Evolutionary conservation across 2,329 filamentous ascomycete species (phyloP).

Genomic region (Fusarium tanahbumbuense): DNA sequence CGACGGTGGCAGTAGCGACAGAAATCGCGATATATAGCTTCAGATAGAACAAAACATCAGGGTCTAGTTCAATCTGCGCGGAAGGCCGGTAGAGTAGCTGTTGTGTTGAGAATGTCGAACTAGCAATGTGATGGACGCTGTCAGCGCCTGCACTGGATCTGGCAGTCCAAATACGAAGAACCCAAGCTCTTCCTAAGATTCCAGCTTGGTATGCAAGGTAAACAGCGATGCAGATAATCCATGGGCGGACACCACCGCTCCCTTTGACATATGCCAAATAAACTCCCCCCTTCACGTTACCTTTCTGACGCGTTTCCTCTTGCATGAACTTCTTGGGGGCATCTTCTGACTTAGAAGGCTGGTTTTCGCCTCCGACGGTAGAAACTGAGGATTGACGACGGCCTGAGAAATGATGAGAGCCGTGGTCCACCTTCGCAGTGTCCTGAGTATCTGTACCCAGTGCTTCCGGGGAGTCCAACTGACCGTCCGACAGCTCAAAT

Average conservation of each 20-base stretch:
- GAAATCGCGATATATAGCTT: constrained; percentile 76
- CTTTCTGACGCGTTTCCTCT: constrained; percentile 76
- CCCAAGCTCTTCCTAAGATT: constrained; percentile 69
- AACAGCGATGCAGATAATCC: constrained; percentile 63
- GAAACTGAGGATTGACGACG: neutral
- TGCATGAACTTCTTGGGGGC: constrained; percentile 76
- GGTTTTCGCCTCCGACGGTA: neutral
- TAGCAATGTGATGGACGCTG: constrained; percentile 48
- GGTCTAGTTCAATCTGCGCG: constrained; percentile 45
- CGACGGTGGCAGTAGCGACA: constrained; percentile 66
- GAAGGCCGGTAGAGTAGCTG: constrained; percentile 56
- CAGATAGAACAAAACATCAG: constrained; percentile 70
- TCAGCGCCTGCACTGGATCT: neutral
- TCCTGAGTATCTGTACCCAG: constrained; percentile 56
- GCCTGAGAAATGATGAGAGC: neutral
- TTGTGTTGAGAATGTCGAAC: constrained; percentile 58
- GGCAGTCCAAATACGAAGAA: constrained; percentile 71
- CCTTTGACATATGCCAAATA: constrained; percentile 74
- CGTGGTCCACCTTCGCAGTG: constrained; percentile 38
- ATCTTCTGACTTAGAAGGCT: constrained; percentile 63
- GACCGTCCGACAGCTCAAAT: neutral
- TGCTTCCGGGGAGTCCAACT: neutral
- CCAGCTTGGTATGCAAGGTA: constrained; percentile 66
- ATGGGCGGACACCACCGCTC: constrained; percentile 68
- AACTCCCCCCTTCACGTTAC: constrained; percentile 72